Evolutionary conservation across 495 filamentous ascomycete genomes (phyloP), one percentile per base, ranked within the genome.

Genomic region (Penicillium alfredii): DNA sequence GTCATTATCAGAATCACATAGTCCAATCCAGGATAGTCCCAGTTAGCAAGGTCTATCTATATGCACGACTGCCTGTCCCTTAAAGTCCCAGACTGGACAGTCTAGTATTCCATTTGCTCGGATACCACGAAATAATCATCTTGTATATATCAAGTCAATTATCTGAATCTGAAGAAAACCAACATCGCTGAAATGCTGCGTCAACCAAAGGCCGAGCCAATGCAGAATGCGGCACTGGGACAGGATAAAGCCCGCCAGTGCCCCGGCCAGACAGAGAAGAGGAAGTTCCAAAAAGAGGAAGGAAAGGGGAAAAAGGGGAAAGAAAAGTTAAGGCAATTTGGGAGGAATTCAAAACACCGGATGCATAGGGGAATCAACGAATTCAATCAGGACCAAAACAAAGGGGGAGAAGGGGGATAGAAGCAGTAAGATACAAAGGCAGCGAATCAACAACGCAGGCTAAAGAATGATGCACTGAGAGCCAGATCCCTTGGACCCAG

Each of bases 391-490:
- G 23, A n/a, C n/a, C 9, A 33, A 26, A 11, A 6, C 13, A 29
- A 26, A 30, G 13, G 13, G 26, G 13, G 9, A 19, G 33, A 22
- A 32, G 17, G 22, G 18, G 13, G 25, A 19, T 13, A 22, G 16
- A 17, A 24, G n/a, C 28, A 13, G 9, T 10, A 17, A 12, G 9
- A 7, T 14, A n/a, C 11, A 13, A 19, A 29, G 27, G 21, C 8
- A 21, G 15, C 4, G 23, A 18, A 35, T 34, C 30, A 28, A 6
- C 6, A 19, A 24, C 33, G 10, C 5, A 13, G 24, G 37, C 51
- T 39, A 68, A 20, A 58, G 55, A 27, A 68, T 68, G 20, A 63
- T 43, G 43, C 64, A 68, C 21, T 40, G 26, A 15, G 47, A 41
- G 13, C 47, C 38, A 17, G 56, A 58, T 5, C 43, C 35, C 37